A percentile compares a stretch with the other conserved stretches of the same genome.
phyloP scores from a whole-genome alignment of 2,329 filamentous ascomycete genomes.

The Periconia macrospinosa region DNA sequence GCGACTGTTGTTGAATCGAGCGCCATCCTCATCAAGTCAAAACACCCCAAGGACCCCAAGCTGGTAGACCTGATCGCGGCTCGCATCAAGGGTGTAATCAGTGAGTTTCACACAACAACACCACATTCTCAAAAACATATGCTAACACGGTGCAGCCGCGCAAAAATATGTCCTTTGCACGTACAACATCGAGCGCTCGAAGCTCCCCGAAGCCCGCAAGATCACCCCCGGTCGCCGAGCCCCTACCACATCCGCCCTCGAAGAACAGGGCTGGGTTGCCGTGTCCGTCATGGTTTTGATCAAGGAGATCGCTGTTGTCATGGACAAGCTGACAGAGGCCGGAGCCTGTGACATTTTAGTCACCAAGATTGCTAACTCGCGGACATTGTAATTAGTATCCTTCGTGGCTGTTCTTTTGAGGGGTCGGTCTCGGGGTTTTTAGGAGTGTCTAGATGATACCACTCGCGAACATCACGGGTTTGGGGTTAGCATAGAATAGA shows the following conservation, averaged over 20 bases:
- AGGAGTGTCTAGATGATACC: too few relatives aligned
- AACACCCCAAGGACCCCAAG: slow-evolving; percentile 74
- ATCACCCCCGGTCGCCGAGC: slow-evolving; percentile 94
- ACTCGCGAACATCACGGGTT: too few relatives aligned
- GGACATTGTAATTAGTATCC: slow-evolving; percentile 15
- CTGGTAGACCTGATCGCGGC: slow-evolving; percentile 83
- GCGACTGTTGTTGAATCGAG: slow-evolving; percentile 88
- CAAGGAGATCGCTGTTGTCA: slow-evolving; percentile 79
- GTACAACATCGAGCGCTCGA: slow-evolving; percentile 82
- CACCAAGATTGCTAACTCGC: slow-evolving; percentile 79
- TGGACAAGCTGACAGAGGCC: slow-evolving; percentile 77
- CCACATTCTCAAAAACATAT: background rate
- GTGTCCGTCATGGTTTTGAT: slow-evolving; percentile 91
- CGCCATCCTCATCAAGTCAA: slow-evolving; percentile 90
- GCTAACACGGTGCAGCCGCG: slow-evolving; percentile 58
- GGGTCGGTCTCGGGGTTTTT: too few relatives aligned
- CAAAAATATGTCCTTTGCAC: slow-evolving; percentile 94
- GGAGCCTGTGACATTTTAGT: slow-evolving; percentile 87
- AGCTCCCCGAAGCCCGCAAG: slow-evolving; percentile 66
- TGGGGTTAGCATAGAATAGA: too few relatives aligned
- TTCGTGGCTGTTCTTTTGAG: background rate
- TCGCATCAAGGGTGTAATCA: slow-evolving; percentile 91
- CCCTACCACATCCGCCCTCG: slow-evolving; percentile 85
- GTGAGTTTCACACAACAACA: slow-evolving; percentile 44
- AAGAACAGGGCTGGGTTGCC: slow-evolving; percentile 91